Evolutionary conservation across 2,329 filamentous ascomycete species (phyloP).

Genomic region (Tolypocladium nubicola): DNA sequence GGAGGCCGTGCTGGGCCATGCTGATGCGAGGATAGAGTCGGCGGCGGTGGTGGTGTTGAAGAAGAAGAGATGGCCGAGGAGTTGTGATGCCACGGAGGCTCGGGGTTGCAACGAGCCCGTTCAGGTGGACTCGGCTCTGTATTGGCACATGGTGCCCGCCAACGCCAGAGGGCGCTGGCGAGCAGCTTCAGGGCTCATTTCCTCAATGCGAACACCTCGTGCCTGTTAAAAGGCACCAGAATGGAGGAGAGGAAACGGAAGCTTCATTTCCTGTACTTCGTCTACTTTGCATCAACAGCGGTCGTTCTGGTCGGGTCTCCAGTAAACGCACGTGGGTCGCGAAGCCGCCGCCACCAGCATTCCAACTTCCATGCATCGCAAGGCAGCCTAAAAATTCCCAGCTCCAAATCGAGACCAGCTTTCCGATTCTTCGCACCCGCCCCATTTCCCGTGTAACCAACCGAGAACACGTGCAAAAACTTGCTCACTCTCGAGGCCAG

Average conservation of each 20-base stretch:
- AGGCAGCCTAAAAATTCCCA: neutral
- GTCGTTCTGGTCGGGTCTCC: neutral
- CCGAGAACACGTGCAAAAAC: neutral
- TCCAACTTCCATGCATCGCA: neutral
- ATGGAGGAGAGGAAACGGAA: neutral
- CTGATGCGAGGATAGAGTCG: neutral
- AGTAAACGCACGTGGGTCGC: neutral
- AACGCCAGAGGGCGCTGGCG: no score
- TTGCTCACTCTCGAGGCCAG: neutral
- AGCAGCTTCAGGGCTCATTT: no score
- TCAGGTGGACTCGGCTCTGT: neutral
- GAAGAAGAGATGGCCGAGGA: neutral
- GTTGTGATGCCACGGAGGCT: neutral
- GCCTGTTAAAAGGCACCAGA: neutral
- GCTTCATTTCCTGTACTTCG: no score
- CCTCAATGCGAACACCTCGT: no score
- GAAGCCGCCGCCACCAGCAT: neutral
- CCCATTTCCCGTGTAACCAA: neutral
- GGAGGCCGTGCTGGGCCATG: constrained; percentile 48
- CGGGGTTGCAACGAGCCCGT: neutral
- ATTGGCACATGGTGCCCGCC: no score
- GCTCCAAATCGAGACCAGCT: neutral
- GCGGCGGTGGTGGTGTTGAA: neutral
- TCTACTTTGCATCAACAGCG: no score
- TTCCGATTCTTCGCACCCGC: neutral